These are phyloP conservation scores for Picea mariana DNA, from an alignment of 83 land plant genomes.

Conservation along the genomic window DNA sequence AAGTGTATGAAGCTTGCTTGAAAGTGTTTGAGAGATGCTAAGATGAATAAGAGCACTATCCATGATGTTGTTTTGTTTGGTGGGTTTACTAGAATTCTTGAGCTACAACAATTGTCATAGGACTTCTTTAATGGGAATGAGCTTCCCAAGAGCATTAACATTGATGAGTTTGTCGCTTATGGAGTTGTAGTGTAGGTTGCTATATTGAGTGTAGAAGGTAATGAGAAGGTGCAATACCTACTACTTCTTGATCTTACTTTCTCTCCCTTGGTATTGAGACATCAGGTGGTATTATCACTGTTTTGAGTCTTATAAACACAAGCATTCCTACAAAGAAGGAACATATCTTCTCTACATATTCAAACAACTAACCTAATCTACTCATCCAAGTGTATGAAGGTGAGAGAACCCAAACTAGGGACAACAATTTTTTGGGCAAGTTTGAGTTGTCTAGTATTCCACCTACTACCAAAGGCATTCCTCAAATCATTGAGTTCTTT, in stretches of 20 bases:
- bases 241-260: slow-evolving; percentile 34
- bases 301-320: slow-evolving; percentile 29
- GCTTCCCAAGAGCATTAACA: slow-evolving; percentile 33
- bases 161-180: background rate
- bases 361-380: slow-evolving; percentile 30
- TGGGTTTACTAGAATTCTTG: slow-evolving; percentile 35
- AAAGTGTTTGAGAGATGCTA: slow-evolving; percentile 34
- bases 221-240: slow-evolving; percentile 32
- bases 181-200: slow-evolving; percentile 38
- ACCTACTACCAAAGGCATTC: slow-evolving; percentile 30
- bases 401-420: slow-evolving; percentile 27
- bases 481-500: slow-evolving; percentile 28
- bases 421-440: slow-evolving; percentile 34
- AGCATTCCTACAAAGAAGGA: slow-evolving; percentile 37
- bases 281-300: slow-evolving; percentile 34
- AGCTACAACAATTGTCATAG: slow-evolving; percentile 31
- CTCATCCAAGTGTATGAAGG: slow-evolving; percentile 36
- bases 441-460: slow-evolving; percentile 34
- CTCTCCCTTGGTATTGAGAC: slow-evolving; percentile 29
- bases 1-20: slow-evolving; percentile 36
- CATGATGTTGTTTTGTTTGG: slow-evolving; percentile 40
- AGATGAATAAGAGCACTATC: slow-evolving; percentile 29
- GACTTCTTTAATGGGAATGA: slow-evolving; percentile 33
- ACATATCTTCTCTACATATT: slow-evolving; percentile 24
- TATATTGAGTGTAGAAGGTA: slow-evolving; percentile 1